Evolutionary conservation across 345 rosid species (phyloP), one percentile per base, ranked within the genome.

Genomic region (Corchorus olitorius): DNA sequence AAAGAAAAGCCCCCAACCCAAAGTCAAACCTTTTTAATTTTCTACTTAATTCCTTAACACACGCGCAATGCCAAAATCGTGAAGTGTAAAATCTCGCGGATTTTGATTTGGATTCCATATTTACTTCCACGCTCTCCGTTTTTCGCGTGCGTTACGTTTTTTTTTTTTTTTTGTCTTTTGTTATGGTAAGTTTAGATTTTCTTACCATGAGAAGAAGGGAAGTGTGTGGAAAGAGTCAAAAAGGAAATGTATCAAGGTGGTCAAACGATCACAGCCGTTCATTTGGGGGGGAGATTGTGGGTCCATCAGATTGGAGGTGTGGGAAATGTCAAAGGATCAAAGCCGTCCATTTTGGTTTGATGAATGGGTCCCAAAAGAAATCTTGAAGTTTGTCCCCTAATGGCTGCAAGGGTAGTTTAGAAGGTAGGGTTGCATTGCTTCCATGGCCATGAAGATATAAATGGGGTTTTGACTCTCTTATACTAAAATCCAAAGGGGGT

Each of bases 11-110:
- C 9, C 19, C 43, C 27, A 27, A 4, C 45, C 63, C n/a, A 9
- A 83, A 78, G 89, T 87, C 88, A 83, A 81, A 76, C 81, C 71
- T 65, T 77, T 60, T 34, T 48, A 67, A 53, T 22, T 65, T 20
- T 27, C 27, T 27, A 27, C n/a, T 13, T 13, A 15, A 10, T 43
- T 1, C 13, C 45, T 13, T 53, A 54, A 45, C 39, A 35, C 70
- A 68, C 65, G 63, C 65, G 27, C 66, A 17, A 27, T 13, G 4
- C 5, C 15, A 0, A 20, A 1, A 6, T 56, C 49, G 43, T 60
- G 76, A 14, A 3, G n/a, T 27, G 2, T 5, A 63, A 45, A 11
- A 8, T 39, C n/a, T 27, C 0, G 14, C 39, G 17, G 22, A 52
- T 16, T 74, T 39, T 35, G 22, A 52, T 16, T 74, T 39, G 33